Conservation (phyloP, 306 rosid genomes). For the Adenanthera pavonina region DNA sequence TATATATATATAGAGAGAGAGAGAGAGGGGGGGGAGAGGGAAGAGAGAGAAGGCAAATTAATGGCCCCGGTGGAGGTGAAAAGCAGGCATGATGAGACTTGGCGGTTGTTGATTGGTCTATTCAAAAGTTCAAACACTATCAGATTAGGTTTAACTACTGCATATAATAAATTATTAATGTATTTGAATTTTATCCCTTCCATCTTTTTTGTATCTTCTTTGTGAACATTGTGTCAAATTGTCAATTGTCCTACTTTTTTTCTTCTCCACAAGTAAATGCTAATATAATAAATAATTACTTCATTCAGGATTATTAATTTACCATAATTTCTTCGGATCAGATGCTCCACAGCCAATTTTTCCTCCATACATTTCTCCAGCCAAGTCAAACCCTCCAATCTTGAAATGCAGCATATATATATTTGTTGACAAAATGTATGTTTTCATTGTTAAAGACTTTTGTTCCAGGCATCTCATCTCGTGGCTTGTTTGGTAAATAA, state of each 20-base stretch:
- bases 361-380: no score
- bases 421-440: no score
- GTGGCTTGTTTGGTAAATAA: no score
- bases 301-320: neutral
- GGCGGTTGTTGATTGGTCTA: neutral
- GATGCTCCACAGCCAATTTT: no score
- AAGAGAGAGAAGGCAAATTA: no score
- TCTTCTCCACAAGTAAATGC: neutral
- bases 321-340: neutral
- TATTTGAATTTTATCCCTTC: neutral
- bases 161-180: neutral
- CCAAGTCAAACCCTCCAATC: no score
- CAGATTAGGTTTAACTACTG: neutral
- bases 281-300: neutral
- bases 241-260: neutral
- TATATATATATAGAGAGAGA: neutral
- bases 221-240: neutral
- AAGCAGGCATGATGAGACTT: neutral
- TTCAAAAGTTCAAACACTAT: constrained; percentile 1
- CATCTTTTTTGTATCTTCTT: neutral
- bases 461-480: no score
- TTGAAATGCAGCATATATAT: no score
- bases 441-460: no score
- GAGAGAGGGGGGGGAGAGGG: neutral
- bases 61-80: no score